Evolutionary conservation across 139 green algal genomes (phyloP), one percentile per base, ranked within the genome.

Genomic region (Chlorella sp.): DNA sequence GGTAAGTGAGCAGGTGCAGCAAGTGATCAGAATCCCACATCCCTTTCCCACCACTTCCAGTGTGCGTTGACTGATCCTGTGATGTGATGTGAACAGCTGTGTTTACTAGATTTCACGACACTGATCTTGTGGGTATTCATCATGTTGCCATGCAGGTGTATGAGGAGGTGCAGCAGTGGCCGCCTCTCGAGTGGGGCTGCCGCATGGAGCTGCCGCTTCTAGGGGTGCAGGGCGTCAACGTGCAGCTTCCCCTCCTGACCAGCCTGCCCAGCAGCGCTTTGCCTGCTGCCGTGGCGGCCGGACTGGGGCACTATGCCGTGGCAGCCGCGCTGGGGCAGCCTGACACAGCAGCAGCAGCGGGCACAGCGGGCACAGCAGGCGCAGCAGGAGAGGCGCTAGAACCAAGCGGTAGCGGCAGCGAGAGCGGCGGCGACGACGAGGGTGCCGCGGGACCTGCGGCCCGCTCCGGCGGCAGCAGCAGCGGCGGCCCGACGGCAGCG

Each of bases 71-170:
- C n/a, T n/a, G n/a, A n/a, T n/a, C n/a, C n/a, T n/a, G n/a, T n/a
- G n/a, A n/a, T n/a, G n/a, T n/a, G n/a, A n/a, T n/a, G n/a, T n/a
- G n/a, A n/a, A n/a, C n/a, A n/a, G n/a, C n/a, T n/a, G n/a, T n/a
- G n/a, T n/a, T n/a, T n/a, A n/a, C n/a, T n/a, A n/a, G n/a, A n/a
- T n/a, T n/a, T n/a, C n/a, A n/a, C n/a, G n/a, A n/a, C n/a, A n/a
- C n/a, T n/a, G n/a, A n/a, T n/a, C n/a, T n/a, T n/a, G n/a, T n/a
- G n/a, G n/a, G n/a, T n/a, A n/a, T n/a, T n/a, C n/a, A n/a, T n/a
- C n/a, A n/a, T n/a, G n/a, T n/a, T 30, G 4, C 16, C 22, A 12
- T 91, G 76, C 92, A 96, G 94, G 89, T 95, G 28, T 94, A 91
- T 26, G 57, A 86, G 22, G 91, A 95, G 37, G 92, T 93, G 80